A percentile compares a stretch with the other conserved stretches of the same genome.
Conservation (phyloP, 1,139 yeast genomes). For the Torulaspora globosa region DNA sequence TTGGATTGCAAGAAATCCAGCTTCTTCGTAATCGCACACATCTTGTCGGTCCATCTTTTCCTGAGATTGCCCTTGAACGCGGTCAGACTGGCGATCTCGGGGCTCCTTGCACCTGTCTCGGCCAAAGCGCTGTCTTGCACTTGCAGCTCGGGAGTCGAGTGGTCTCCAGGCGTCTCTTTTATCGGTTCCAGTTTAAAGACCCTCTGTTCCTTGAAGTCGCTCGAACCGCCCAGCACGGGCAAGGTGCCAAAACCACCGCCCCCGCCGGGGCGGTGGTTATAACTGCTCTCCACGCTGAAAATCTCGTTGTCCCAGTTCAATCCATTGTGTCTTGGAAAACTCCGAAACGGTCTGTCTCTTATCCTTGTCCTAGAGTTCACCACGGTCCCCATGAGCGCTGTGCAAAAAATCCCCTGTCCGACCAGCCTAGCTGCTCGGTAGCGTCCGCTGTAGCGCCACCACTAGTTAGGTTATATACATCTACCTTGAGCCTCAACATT, state of each 20-base stretch:
- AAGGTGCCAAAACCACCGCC: neutral
- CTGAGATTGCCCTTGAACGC: neutral
- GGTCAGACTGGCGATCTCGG: conserved; percentile 3
- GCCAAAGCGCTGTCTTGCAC: neutral
- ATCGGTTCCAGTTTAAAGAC: conserved; percentile 10
- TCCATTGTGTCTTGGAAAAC: conserved; percentile 7
- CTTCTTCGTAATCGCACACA: conserved; percentile 7
- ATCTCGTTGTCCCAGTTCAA: neutral
- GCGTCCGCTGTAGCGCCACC: no score
- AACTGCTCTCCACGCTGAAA: neutral
- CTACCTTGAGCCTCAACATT: conserved; percentile 2
- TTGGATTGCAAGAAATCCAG: conserved; percentile 16
- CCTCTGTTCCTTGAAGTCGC: neutral
- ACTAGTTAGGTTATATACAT: neutral
- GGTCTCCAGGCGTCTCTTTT: conserved; percentile 10
- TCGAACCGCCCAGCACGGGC: neutral
- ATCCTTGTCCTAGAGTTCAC: conserved; percentile 9
- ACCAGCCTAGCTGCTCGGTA: neutral
- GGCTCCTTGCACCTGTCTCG: neutral
- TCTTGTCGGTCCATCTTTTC: conserved; percentile 7
- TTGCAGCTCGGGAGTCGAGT: neutral
- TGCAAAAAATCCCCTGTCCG: conserved; percentile 1
- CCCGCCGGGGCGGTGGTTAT: neutral
- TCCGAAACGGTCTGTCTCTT: conserved; percentile 10
- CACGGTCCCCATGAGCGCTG: conserved; percentile 6